These are phyloP conservation scores for Periconia digitata DNA, from an alignment of 2,329 filamentous ascomycete genomes.

Conservation along the genomic window DNA sequence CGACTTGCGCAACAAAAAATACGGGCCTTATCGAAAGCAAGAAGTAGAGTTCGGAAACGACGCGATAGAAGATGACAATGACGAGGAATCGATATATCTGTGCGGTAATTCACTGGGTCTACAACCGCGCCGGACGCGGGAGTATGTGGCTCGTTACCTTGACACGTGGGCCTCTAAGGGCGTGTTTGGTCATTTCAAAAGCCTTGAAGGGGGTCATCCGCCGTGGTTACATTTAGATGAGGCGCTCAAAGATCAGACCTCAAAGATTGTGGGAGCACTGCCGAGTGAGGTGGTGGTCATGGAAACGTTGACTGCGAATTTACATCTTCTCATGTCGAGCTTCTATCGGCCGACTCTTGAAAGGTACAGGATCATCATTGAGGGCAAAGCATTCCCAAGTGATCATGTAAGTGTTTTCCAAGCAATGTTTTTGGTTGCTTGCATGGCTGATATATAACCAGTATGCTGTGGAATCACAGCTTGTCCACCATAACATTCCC, in stretches of 20 bases:
- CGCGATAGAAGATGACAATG: slow-evolving; percentile 5
- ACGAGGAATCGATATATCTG: slow-evolving; percentile 68
- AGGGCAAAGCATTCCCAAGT: slow-evolving; percentile 87
- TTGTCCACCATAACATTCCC: slow-evolving; percentile 68
- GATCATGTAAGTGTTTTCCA: slow-evolving; percentile 64
- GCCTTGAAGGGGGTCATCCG: slow-evolving; percentile 67
- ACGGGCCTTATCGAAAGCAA: slow-evolving; percentile 11
- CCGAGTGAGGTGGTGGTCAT: slow-evolving; percentile 79
- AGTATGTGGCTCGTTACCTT: slow-evolving; percentile 71
- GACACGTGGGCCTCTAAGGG: slow-evolving; percentile 83
- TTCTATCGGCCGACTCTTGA: slow-evolving; percentile 73
- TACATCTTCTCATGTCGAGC: slow-evolving; percentile 80
- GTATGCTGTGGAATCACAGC: slow-evolving; percentile 83
- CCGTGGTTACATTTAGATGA: slow-evolving; percentile 81
- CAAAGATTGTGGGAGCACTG: slow-evolving; percentile 73
- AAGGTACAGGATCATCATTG: slow-evolving; percentile 79
- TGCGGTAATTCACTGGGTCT: slow-evolving; percentile 88
- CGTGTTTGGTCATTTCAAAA: slow-evolving; percentile 79
- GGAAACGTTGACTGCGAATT: slow-evolving; percentile 80
- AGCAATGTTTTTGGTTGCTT: background rate
- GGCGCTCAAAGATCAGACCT: slow-evolving; percentile 68
- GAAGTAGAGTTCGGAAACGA: background rate
- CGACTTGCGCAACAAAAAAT: slow-evolving; percentile 66
- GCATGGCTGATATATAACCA: slow-evolving; percentile 37
- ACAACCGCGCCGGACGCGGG: slow-evolving; percentile 69